Percentiles rank a stretch among this genome's conserved stretches.
phyloP scores from a whole-genome alignment of 2,329 filamentous ascomycete genomes.

The Cryphonectria naterciae region DNA sequence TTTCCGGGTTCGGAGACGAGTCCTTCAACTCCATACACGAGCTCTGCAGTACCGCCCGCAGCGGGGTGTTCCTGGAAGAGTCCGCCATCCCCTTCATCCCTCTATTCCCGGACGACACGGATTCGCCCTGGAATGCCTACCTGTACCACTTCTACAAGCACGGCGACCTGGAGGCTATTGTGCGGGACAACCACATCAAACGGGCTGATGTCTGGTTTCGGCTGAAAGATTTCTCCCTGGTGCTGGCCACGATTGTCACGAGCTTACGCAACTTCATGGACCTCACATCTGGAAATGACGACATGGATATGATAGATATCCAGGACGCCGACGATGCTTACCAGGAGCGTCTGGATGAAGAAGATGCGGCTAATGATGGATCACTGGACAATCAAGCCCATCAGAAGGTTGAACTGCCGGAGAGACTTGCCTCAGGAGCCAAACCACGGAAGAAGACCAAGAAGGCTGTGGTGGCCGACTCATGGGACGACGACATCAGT shows the following conservation, averaged over 20 bases:
- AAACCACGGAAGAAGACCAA: slow-evolving; percentile 32
- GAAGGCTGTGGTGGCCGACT: slow-evolving; percentile 44
- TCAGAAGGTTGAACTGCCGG: not conserved
- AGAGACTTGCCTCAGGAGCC: not conserved
- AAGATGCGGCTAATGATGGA: slow-evolving; percentile 35
- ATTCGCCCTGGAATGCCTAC: slow-evolving; percentile 64
- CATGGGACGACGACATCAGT: slow-evolving; percentile 49
- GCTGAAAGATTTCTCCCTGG: slow-evolving; percentile 61
- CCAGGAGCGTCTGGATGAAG: slow-evolving; percentile 47
- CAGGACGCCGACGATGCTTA: slow-evolving; percentile 41
- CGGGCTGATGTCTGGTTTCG: slow-evolving; percentile 72
- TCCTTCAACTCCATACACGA: slow-evolving; percentile 67
- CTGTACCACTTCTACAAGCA: slow-evolving; percentile 79
- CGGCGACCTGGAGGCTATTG: slow-evolving; percentile 64
- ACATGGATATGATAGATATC: slow-evolving; percentile 49
- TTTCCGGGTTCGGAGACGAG: slow-evolving; percentile 68
- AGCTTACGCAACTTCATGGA: slow-evolving; percentile 63
- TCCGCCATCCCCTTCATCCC: slow-evolving; percentile 71
- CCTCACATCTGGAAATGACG: slow-evolving; percentile 49
- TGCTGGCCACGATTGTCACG: slow-evolving; percentile 73
- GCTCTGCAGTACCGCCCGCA: slow-evolving; percentile 66
- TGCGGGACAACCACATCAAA: slow-evolving; percentile 68
- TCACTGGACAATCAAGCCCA: not conserved
- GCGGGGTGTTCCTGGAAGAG: slow-evolving; percentile 75
- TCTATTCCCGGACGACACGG: slow-evolving; percentile 60